Conservation (phyloP, 768 basidiomycete genomes). For the Tubosaeta sp. region DNA sequence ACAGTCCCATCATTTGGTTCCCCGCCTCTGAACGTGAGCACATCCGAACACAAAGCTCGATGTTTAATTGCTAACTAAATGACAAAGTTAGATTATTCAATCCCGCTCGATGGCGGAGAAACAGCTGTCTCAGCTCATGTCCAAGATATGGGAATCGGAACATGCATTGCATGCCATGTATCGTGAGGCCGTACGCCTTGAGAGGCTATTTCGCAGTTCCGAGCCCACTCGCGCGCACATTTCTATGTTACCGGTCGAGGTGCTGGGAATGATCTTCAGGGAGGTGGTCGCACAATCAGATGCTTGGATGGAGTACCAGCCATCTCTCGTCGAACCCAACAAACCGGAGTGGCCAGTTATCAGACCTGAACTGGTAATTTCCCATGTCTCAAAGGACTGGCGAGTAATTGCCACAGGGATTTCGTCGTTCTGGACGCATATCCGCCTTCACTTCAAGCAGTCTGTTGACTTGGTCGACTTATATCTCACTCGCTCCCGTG, state of each 20-base stretch:
- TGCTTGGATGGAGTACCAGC: neutral
- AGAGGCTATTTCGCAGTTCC: slow-evolving; percentile 4
- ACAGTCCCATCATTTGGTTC: neutral
- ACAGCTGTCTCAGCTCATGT: slow-evolving; percentile 18
- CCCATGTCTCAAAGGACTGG: slow-evolving; percentile 43
- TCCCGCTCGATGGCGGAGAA: slow-evolving; percentile 3
- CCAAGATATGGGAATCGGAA: slow-evolving; percentile 18
- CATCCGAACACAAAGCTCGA: neutral
- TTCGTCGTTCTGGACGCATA: slow-evolving; percentile 38
- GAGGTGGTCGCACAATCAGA: slow-evolving; percentile 11
- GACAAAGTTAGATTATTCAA: slow-evolving; percentile 9
- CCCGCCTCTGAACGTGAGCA: slow-evolving; percentile 10
- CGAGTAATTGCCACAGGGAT: slow-evolving; percentile 35
- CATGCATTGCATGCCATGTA: slow-evolving; percentile 17
- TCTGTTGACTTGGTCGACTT: slow-evolving; percentile 23
- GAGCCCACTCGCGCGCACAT: slow-evolving; percentile 1
- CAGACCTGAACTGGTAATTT: slow-evolving; percentile 33
- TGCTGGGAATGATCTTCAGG: slow-evolving; percentile 25
- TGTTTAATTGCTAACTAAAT: neutral
- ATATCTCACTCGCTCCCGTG: slow-evolving; percentile 26
- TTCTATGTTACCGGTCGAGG: slow-evolving; percentile 24
- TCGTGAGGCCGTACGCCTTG: slow-evolving; percentile 12
- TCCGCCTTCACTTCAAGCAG: slow-evolving; percentile 25
- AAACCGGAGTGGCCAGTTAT: slow-evolving; percentile 7
- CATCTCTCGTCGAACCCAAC: slow-evolving; percentile 1